Evolutionary conservation across 2,329 filamentous ascomycete species (phyloP).

Genomic region (Cytospora schulzeri): DNA sequence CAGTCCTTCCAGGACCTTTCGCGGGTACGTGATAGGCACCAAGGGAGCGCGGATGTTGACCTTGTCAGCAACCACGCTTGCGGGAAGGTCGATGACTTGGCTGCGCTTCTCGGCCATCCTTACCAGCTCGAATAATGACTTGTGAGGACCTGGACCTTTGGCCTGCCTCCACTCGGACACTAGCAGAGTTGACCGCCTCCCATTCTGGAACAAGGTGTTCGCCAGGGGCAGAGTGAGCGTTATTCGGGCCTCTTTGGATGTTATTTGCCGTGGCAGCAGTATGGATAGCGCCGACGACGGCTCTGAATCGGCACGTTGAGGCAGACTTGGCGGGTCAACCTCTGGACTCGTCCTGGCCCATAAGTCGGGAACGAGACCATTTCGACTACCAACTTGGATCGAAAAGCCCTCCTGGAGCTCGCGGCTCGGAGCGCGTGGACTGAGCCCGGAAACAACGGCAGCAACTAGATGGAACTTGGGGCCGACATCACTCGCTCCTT

Average conservation of each 20-base stretch:
- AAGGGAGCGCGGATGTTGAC: conserved; percentile 44
- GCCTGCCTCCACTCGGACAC: conserved; percentile 24
- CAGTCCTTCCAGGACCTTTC: conserved; percentile 65
- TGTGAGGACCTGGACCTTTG: background rate
- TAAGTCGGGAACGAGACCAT: conserved; percentile 47
- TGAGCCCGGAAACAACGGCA: conserved; percentile 59
- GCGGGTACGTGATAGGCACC: conserved; percentile 63
- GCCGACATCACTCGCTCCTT: background rate
- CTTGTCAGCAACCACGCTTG: background rate
- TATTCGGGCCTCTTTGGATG: conserved; percentile 30
- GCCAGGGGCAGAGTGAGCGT: conserved; percentile 66
- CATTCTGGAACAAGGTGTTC: conserved; percentile 75
- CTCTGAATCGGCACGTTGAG: conserved; percentile 37
- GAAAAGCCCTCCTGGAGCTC: conserved; percentile 50
- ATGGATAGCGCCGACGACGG: conserved; percentile 47
- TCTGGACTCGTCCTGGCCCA: conserved; percentile 38
- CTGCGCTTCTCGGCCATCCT: conserved; percentile 11
- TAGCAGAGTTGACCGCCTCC: conserved; percentile 28
- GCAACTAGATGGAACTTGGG: conserved; percentile 48
- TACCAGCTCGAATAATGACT: background rate
- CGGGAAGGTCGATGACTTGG: conserved; percentile 9
- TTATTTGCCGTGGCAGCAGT: conserved; percentile 36
- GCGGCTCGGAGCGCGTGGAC: conserved; percentile 38
- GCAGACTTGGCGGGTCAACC: background rate
- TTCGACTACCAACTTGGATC: conserved; percentile 48